A percentile compares a stretch with the other conserved stretches of the same genome.
These are phyloP conservation scores for Globisporangium spinosum DNA, from an alignment of 352 stramenopile genomes.

Conservation along the genomic window DNA sequence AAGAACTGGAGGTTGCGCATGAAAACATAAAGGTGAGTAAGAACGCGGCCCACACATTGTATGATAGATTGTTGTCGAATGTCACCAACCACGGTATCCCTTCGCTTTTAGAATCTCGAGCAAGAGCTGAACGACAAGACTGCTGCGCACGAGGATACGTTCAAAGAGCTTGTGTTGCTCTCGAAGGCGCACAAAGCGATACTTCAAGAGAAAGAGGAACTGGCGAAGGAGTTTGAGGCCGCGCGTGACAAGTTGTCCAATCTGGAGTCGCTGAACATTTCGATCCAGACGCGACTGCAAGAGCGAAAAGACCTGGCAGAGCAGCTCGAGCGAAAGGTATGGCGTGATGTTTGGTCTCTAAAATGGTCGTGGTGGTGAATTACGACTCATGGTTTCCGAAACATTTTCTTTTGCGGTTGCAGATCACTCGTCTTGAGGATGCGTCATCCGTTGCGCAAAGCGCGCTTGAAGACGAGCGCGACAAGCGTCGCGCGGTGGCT, in stretches of 20 bases:
- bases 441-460: conserved; percentile 36
- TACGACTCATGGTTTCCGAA: not conserved
- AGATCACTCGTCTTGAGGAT: conserved; percentile 58
- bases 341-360: not conserved
- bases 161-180: conserved; percentile 76
- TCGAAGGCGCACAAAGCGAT: conserved; percentile 76
- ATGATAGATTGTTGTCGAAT: not conserved
- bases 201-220: conserved; percentile 51
- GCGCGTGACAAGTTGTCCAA: conserved; percentile 47
- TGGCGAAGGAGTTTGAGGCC: conserved; percentile 42
- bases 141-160: conserved; percentile 57
- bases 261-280: conserved; percentile 56
- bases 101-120: conserved; percentile 39
- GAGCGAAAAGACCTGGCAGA: conserved; percentile 64
- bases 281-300: conserved; percentile 50
- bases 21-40: conserved; percentile 47
- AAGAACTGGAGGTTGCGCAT: conserved; percentile 48
- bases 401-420: not conserved
- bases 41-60: not conserved
- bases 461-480: conserved; percentile 58
- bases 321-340: conserved; percentile 65
- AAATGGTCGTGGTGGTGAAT: not conserved
- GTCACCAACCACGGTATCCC: not conserved
- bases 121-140: conserved; percentile 57
- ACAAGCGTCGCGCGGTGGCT: conserved; percentile 36